These are phyloP conservation scores for Cercospora janseana DNA, from an alignment of 2,329 filamentous ascomycete genomes.

Conservation along the genomic window DNA sequence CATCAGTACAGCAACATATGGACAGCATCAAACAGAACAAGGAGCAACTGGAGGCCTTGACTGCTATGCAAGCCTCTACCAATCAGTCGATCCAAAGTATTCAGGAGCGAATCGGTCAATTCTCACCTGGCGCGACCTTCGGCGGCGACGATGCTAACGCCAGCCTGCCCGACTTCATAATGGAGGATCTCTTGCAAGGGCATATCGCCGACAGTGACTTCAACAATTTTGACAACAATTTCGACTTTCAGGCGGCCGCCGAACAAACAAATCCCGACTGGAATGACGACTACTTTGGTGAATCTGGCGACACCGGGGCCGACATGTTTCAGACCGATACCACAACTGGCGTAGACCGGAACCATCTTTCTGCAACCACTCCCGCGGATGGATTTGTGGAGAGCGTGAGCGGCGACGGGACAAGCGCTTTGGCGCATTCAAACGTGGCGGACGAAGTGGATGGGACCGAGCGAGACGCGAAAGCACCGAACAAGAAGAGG, in stretches of 20 bases:
- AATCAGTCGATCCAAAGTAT: conserved; percentile 58
- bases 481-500: conserved; percentile 31
- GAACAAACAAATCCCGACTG: conserved; percentile 20
- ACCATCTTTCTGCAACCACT: conserved; percentile 14
- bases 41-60: conserved; percentile 73
- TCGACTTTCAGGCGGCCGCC: conserved; percentile 30
- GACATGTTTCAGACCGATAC: conserved; percentile 16
- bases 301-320: conserved; percentile 14
- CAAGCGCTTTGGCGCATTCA: conserved; percentile 36
- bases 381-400: conserved; percentile 36
- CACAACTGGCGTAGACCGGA: background rate
- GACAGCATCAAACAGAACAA: conserved; percentile 66
- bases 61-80: conserved; percentile 61
- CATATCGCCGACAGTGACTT: conserved; percentile 8
- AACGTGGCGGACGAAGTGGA: conserved; percentile 3
- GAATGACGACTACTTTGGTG: conserved; percentile 13
- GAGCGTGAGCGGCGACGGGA: conserved; percentile 43
- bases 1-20: conserved; percentile 54
- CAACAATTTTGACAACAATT: conserved; percentile 21
- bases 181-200: conserved; percentile 4
- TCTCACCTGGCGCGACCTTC: conserved; percentile 12
- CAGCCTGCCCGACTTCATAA: conserved; percentile 14
- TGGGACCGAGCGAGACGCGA: conserved; percentile 20
- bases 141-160: conserved; percentile 11
- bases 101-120: conserved; percentile 44